These are phyloP conservation scores for Phytophthora pseudosyringae DNA, from an alignment of 352 stramenopile species.

Conservation along the genomic window DNA sequence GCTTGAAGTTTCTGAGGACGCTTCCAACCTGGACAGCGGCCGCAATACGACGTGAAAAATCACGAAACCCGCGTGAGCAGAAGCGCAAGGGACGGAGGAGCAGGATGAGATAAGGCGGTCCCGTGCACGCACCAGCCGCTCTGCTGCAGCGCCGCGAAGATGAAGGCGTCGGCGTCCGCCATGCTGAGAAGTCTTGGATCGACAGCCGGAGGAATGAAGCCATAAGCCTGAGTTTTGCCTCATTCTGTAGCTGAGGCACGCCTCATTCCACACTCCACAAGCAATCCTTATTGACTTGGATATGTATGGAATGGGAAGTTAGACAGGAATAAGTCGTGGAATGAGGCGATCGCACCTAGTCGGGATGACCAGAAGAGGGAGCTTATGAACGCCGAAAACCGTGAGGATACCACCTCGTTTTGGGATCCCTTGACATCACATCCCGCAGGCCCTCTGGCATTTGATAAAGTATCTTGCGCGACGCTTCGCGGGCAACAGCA, in stretches of 20 bases:
- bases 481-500: background rate
- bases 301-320: no score
- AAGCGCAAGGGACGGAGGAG: background rate
- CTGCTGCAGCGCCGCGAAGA: constrained; percentile 59
- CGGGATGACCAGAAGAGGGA: no score
- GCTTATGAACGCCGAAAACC: no score
- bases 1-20: background rate
- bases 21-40: constrained; percentile 26
- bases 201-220: no score
- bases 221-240: no score
- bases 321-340: no score
- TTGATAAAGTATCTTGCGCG: constrained; percentile 12
- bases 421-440: background rate
- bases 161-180: constrained; percentile 53
- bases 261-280: no score
- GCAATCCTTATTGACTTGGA: no score
- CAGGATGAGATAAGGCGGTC: background rate
- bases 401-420: background rate
- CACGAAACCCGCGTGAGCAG: background rate
- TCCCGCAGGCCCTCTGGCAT: background rate
- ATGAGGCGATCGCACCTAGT: no score
- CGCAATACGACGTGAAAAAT: constrained; percentile 2
- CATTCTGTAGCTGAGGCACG: no score
- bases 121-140: constrained; percentile 42
- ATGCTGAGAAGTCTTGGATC: constrained; percentile 13